Evolutionary conservation across 148 eudicot genomes (phyloP).

Genomic region (Nyssa sinensis): DNA sequence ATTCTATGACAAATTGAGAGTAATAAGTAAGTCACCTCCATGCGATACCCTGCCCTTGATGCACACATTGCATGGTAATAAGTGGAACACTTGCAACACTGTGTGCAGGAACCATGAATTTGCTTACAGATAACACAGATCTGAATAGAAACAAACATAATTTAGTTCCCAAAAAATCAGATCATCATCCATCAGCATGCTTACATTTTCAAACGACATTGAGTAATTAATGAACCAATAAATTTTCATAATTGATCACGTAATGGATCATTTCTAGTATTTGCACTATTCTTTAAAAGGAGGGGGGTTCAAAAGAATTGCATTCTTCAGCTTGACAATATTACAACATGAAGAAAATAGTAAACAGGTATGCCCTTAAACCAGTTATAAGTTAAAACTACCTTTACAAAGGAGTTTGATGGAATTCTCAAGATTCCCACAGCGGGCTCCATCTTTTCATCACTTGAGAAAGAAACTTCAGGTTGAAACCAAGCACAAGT

Average conservation of each 20-base stretch:
- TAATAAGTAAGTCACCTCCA: slow-evolving; percentile 63
- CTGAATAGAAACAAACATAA: slow-evolving; percentile 36
- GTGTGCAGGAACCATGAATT: slow-evolving; percentile 99
- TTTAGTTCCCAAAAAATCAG: background rate
- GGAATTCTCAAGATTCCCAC: slow-evolving; percentile 95
- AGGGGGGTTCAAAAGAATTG: no score
- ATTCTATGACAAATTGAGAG: background rate
- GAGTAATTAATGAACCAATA: background rate
- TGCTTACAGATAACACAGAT: slow-evolving; percentile 96
- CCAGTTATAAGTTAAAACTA: slow-evolving; percentile 20
- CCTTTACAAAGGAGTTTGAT: slow-evolving; percentile 90
- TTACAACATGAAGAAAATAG: background rate
- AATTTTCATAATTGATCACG: no score
- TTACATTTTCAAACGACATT: background rate
- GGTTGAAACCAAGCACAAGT: slow-evolving; percentile 99
- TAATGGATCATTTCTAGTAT: no score
- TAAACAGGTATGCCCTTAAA: background rate
- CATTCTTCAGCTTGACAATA: background rate
- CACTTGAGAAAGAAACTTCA: slow-evolving; percentile 90
- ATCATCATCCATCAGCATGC: background rate
- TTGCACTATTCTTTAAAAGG: no score
- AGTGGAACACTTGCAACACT: slow-evolving; percentile 93
- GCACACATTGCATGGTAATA: slow-evolving; percentile 99
- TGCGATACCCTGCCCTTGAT: slow-evolving; percentile 94
- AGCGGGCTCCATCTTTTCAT: slow-evolving; percentile 98